Base-by-base conservation (phyloP, 495 filamentous ascomycete genomes). In the Entonaema liquescens region DNA sequence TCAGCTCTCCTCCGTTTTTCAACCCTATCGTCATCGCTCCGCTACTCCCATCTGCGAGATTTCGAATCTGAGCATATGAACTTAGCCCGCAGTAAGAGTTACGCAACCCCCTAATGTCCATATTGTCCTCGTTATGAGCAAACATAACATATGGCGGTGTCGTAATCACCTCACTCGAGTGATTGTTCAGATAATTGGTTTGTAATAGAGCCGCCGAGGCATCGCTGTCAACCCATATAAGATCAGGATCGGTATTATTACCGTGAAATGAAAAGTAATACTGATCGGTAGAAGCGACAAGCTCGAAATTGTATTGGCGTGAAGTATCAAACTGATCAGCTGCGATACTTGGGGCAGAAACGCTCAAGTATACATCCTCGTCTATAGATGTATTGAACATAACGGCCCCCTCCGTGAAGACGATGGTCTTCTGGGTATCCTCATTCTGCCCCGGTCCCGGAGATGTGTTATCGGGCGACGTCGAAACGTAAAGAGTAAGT, bases 181-280 rank as follows among this genome's bases (percentile, higher is more conserved):
- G 75, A 12, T 85, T 75, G 1, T 86, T 79, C 9, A 92, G 89
- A 67, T 92, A 89, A 57, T 87, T 82, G 1, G 95, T 94, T 25
- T 92, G 88, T 9, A 98, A 80, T 31, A 98, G 82, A 2, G 94
- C 93, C 0, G 92, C 87, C 21, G 81, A 81, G 25, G 84, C 85
- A 77, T 98, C 96, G 21, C 91, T 92, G 73, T 98, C 96, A 33
- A 97, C 83, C 68, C 92, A 87, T 65, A 84, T 84, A 21, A 97
- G 80, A 60, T 90, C 86, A 6, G 74, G 72, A 42, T 79, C 76
- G 2, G 75, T 75, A 8, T 79, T 52, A 1, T 82, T 75, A 42
- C 84, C 77, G 6, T n/a, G 56, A 60, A 86, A 89, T 12, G 74
- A 84, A 75, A 93, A 90, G 77, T 92, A 97, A 53, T 81, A 89